Conservation (phyloP, 1,139 yeast genomes). For the Hemisphaericaspora lyxosophila region DNA sequence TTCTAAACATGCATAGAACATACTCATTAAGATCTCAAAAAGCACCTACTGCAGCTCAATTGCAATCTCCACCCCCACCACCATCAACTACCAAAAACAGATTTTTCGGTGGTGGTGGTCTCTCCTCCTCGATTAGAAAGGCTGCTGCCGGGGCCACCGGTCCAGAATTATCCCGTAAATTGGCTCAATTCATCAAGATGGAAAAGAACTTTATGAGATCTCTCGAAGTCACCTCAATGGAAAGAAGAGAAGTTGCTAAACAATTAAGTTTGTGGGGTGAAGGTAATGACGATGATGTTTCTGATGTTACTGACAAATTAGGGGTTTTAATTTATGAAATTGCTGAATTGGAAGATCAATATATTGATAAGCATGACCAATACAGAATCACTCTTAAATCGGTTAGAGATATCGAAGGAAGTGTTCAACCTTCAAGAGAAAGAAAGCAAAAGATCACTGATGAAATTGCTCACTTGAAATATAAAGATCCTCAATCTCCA, state of each 20-base stretch:
- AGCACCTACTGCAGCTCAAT: slow-evolving; percentile 96
- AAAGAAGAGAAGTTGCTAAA: slow-evolving; percentile 95
- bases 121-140: slow-evolving; percentile 79
- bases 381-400: slow-evolving; percentile 95
- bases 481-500: slow-evolving; percentile 97
- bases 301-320: slow-evolving; percentile 94
- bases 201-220: slow-evolving; percentile 96
- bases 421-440: slow-evolving; percentile 98
- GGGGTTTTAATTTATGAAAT: slow-evolving; percentile 95
- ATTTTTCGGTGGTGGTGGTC: slow-evolving; percentile 89
- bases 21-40: slow-evolving; percentile 92
- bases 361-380: slow-evolving; percentile 96
- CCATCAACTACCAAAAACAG: slow-evolving; percentile 74
- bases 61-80: slow-evolving; percentile 92
- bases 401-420: slow-evolving; percentile 93
- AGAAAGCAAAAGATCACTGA: slow-evolving; percentile 97
- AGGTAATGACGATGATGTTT: slow-evolving; percentile 94
- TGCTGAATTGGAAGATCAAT: slow-evolving; percentile 97
- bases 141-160: slow-evolving; percentile 92
- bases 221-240: slow-evolving; percentile 88
- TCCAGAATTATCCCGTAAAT: slow-evolving; percentile 90
- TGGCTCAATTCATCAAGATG: slow-evolving; percentile 87
- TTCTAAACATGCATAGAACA: slow-evolving; percentile 84
- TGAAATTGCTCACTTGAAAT: slow-evolving; percentile 95
- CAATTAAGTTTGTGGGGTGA: slow-evolving; percentile 98